Evolutionary conservation across 225 moss, liverwort and hornwort species (phyloP), one percentile per base, ranked within the genome.

Genomic region (Straminergon stramineum): DNA sequence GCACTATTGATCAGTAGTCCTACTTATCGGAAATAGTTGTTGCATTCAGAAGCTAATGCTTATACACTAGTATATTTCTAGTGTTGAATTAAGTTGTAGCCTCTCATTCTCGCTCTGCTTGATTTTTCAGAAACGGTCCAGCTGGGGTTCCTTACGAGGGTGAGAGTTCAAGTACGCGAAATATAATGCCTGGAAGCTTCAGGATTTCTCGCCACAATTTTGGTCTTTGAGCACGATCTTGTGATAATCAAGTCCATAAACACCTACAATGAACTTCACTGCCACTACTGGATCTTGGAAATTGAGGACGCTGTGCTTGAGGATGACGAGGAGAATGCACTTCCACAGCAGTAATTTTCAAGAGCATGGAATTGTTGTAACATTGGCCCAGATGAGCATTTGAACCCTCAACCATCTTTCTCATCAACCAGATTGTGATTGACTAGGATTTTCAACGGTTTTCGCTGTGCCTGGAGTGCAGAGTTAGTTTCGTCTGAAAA

Each of bases 141-240:
- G 93, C 92, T 95, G 95, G 93, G 95, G 93, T 86, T 95, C 93
- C 22, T 90, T 93, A 85, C 93, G 93, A 71, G 85, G 84, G 45
- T 93, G 86, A 94, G 61, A 53, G 61, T 64, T 78, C 82, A 77
- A 68, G 57, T 73, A 17, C 81, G 26, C 48, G 43, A 86, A 56
- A 73, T 34, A n/a, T 66, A 75, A 81, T 52, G 51, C 82, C 57
- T 52, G 75, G 43, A 75, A 67, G 79, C 15, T 82, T 71, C 70
- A 71, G 30, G 41, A 55, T 85, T 67, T 78, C 62, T 64, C 53
- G 70, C 53, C 66, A 27, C 78, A 73, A 20, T 71, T 86, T 81
- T 69, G 51, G 73, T 83, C 51, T 86, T 89, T 31, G 57, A 91
- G 31, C 80, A 41, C 64, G 85, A 63, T 27, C 41, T 63, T 82